Evolutionary conservation across 176 grass and related monocot species (phyloP).

Genomic region (Bonia amplexicaulis): DNA sequence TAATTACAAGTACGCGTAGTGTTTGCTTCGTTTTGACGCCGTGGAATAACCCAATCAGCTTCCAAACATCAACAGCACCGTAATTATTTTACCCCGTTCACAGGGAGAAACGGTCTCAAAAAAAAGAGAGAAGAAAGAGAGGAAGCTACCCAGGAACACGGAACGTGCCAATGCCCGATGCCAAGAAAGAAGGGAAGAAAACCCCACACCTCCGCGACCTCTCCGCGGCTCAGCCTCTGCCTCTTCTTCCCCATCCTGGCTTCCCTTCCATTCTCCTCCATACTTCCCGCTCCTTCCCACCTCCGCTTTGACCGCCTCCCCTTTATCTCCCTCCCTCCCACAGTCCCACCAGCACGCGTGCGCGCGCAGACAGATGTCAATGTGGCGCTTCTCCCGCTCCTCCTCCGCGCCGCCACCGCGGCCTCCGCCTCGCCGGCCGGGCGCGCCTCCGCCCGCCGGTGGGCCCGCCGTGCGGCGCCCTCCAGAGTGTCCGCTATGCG

Average conservation of each 20-base stretch:
- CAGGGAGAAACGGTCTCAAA: background rate
- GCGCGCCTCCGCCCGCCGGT: background rate
- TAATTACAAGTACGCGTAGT: background rate
- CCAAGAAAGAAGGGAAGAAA: background rate
- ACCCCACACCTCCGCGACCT: background rate
- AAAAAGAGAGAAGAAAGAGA: no score
- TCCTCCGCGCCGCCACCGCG: slow-evolving; percentile 37
- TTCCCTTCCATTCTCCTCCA: background rate
- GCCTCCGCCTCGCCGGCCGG: background rate
- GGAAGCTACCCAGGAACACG: background rate
- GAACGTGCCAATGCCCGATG: background rate
- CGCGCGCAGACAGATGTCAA: slow-evolving; percentile 34
- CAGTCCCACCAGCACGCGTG: background rate
- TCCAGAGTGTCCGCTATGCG: slow-evolving; percentile 21
- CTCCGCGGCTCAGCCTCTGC: background rate
- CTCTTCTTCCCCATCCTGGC: background rate
- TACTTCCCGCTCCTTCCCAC: slow-evolving; percentile 16
- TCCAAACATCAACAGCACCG: background rate
- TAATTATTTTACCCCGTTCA: background rate
- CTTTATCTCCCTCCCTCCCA: background rate
- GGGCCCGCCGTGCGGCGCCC: background rate
- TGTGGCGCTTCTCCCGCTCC: slow-evolving; percentile 56
- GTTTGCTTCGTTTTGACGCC: background rate
- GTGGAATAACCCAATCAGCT: background rate
- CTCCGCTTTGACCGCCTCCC: slow-evolving; percentile 10